Conservation (phyloP, 208 protist genomes). For the Herpetomonas samuelpessoai region DNA sequence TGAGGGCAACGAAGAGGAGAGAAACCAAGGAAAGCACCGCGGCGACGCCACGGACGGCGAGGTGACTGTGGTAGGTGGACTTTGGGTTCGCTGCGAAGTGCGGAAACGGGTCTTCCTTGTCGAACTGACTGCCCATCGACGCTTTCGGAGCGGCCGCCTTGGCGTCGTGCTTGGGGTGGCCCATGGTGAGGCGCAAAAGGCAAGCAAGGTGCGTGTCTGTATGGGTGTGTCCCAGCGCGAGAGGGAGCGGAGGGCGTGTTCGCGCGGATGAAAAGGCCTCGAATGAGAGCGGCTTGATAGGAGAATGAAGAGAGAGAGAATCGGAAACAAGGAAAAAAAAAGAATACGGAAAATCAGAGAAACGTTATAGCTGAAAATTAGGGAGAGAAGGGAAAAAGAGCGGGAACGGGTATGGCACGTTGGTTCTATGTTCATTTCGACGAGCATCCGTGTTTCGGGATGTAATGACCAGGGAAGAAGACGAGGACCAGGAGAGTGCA, state of each 20-base stretch:
- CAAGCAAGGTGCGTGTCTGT: too few species aligned
- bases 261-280: background rate
- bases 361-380: too few species aligned
- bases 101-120: background rate
- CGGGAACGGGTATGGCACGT: too few species aligned
- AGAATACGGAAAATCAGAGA: background rate
- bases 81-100: background rate
- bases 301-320: background rate
- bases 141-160: background rate
- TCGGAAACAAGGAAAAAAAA: background rate
- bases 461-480: too few species aligned
- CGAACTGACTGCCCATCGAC: too few species aligned
- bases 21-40: background rate
- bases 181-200: background rate
- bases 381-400: too few species aligned
- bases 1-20: background rate
- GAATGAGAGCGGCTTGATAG: background rate
- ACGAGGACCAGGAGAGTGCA: too few species aligned
- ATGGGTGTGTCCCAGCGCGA: too few species aligned
- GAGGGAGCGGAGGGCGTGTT: too few species aligned
- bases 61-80: background rate
- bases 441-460: too few species aligned
- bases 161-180: background rate
- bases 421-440: too few species aligned
- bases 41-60: background rate